Conservation (phyloP, 805 yeast species). For the Monosporozyma solicola region DNA sequence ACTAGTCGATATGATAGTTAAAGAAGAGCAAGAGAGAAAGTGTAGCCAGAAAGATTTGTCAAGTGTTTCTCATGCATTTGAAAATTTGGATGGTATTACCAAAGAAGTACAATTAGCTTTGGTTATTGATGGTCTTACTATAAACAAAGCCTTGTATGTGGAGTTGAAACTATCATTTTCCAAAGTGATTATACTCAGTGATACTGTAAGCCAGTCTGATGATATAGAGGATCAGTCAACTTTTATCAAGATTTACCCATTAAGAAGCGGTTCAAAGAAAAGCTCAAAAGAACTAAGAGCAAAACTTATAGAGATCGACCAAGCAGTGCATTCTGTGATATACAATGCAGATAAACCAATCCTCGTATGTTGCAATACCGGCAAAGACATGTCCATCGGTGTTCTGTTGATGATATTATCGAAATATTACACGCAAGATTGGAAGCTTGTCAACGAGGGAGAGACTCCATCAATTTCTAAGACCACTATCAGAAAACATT, state of each 20-base stretch:
- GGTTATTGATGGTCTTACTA: conserved; percentile 9
- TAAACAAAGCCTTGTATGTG: conserved; percentile 5
- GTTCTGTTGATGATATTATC: conserved; percentile 47
- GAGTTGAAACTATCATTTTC: conserved; percentile 9
- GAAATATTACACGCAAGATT: conserved; percentile 34
- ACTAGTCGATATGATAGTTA: background rate
- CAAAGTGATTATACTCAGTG: conserved; percentile 16
- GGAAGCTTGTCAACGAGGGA: conserved; percentile 24
- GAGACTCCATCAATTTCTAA: conserved; percentile 32
- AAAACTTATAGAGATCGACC: conserved; percentile 31
- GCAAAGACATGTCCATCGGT: conserved; percentile 59
- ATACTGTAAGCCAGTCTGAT: background rate
- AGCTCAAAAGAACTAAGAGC: conserved; percentile 56
- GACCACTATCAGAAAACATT: conserved; percentile 45
- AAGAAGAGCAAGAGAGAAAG: background rate
- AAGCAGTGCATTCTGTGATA: conserved; percentile 5
- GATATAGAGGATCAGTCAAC: conserved; percentile 14
- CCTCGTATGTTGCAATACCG: conserved; percentile 52
- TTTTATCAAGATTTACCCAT: conserved; percentile 6
- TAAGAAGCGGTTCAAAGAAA: conserved; percentile 42
- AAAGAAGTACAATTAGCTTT: conserved; percentile 16
- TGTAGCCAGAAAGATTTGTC: background rate
- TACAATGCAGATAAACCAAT: conserved; percentile 14
- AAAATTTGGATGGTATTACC: conserved; percentile 13
- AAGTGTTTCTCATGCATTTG: conserved; percentile 10